phyloP scores from a whole-genome alignment of 768 basidiomycete species.

The Crepidotus variabilis region DNA sequence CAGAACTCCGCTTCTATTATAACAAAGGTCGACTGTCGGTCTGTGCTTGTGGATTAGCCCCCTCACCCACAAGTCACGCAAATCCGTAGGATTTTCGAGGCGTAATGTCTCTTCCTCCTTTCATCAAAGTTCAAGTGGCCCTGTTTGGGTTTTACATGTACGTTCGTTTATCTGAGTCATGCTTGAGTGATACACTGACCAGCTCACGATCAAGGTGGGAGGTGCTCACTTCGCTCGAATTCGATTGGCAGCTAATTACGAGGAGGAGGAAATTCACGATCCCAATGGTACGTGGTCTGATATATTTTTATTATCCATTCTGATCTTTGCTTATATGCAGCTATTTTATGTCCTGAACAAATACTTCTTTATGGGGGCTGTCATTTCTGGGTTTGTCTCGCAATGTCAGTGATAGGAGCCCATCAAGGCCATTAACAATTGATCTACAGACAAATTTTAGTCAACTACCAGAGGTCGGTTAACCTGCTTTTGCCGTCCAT shows the following conservation, averaged over 20 bases:
- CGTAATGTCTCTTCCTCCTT: no score
- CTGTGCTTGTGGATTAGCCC: no score
- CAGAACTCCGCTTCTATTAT: no score
- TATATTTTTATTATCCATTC: neutral
- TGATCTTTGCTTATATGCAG: neutral
- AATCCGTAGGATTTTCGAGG: no score
- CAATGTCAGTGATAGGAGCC: neutral
- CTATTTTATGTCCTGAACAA: neutral
- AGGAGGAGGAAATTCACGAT: neutral
- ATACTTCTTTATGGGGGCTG: neutral
- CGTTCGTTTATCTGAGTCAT: no score
- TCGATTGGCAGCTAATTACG: neutral
- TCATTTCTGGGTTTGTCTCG: no score
- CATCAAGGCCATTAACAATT: neutral
- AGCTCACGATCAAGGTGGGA: neutral
- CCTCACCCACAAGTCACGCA: no score
- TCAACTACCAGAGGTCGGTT: neutral
- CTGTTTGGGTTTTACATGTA: no score
- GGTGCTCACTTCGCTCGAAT: neutral
- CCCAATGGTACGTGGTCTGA: neutral
- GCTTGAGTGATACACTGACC: no score
- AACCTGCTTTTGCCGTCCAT: neutral
- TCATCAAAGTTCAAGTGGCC: no score
- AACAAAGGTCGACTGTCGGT: no score
- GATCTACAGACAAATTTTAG: neutral